Conservation (phyloP, 306 rosid species). For the Fagus crenata region DNA sequence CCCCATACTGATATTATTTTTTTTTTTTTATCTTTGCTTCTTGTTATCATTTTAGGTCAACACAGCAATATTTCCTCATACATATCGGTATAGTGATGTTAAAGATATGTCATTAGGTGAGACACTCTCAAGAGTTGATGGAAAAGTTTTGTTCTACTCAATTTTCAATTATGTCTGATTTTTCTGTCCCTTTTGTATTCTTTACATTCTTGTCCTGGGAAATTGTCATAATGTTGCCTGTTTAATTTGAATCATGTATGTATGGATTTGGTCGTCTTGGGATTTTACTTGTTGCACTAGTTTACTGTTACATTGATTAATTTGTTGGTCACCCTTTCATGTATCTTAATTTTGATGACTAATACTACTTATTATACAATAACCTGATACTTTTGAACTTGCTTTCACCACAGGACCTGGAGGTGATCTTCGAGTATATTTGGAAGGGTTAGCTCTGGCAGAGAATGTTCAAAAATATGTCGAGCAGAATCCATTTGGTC, state of each 20-base stretch:
- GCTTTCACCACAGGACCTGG: constrained; percentile 54
- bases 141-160: background rate
- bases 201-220: background rate
- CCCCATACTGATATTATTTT: constrained; percentile 9
- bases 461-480: constrained; percentile 65
- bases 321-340: background rate
- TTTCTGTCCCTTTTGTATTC: background rate
- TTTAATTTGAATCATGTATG: background rate
- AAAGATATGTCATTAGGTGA: constrained; percentile 74
- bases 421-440: constrained; percentile 66
- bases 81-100: constrained; percentile 44
- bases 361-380: background rate
- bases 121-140: constrained; percentile 14
- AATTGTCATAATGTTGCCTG: background rate
- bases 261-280: background rate
- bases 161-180: background rate
- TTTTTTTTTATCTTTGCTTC: constrained; percentile 24
- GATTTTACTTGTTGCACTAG: background rate
- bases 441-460: constrained; percentile 61
- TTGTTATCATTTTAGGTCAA: constrained; percentile 49
- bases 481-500: constrained; percentile 67
- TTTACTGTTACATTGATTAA: background rate
- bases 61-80: constrained; percentile 74
- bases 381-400: background rate
- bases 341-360: background rate